These are phyloP conservation scores for Debaryomyces singareniensis DNA, from an alignment of 1,139 yeast genomes.

Conservation along the genomic window DNA sequence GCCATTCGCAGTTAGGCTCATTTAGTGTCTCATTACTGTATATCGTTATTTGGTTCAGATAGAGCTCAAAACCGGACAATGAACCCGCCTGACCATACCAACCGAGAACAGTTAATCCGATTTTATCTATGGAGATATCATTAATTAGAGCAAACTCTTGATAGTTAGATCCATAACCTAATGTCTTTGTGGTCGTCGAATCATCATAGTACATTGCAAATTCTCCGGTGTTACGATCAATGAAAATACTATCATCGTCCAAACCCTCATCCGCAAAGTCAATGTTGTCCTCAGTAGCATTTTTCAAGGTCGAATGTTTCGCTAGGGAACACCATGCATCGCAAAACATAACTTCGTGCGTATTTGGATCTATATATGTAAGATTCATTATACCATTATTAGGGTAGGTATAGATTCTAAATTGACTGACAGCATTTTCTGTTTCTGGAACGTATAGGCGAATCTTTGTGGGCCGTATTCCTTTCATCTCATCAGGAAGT, in stretches of 20 bases:
- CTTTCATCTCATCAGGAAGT: constrained; percentile 47
- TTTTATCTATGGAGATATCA: constrained; percentile 50
- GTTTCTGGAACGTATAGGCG: constrained; percentile 60
- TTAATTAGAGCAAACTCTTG: constrained; percentile 84
- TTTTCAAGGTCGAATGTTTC: constrained; percentile 22
- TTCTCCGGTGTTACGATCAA: constrained; percentile 31
- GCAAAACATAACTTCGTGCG: constrained; percentile 54
- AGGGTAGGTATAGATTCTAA: constrained; percentile 74
- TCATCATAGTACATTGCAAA: constrained; percentile 34
- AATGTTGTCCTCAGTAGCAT: constrained; percentile 16
- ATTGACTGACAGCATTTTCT: constrained; percentile 52
- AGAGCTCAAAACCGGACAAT: constrained; percentile 68
- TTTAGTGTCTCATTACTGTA: constrained; percentile 76
- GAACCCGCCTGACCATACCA: constrained; percentile 70
- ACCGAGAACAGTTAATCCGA: constrained; percentile 62
- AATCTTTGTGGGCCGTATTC: constrained; percentile 64
- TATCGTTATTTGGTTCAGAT: constrained; percentile 50
- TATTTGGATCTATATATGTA: constrained; percentile 70
- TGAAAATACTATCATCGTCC: constrained; percentile 19
- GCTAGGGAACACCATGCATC: constrained; percentile 84
- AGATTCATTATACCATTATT: constrained; percentile 87
- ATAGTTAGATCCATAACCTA: constrained; percentile 46
- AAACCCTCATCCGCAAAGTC: constrained; percentile 14
- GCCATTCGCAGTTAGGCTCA: constrained; percentile 50
- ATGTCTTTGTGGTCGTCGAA: constrained; percentile 32